Evolutionary conservation across 306 rosid species (phyloP).

Genomic region (Canavalia gladiata): DNA sequence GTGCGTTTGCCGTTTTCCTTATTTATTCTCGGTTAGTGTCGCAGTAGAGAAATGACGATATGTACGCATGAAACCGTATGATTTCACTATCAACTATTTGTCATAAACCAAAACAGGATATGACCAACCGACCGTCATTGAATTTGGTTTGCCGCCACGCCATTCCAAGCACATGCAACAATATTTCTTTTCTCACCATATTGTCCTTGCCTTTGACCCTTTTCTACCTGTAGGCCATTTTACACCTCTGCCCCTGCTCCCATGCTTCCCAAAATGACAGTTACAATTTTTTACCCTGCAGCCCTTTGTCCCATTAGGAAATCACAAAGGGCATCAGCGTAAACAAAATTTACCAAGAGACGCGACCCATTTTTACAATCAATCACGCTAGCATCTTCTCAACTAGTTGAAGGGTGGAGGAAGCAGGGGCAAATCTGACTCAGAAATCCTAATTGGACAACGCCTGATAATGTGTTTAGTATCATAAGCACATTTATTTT

Average conservation of each 20-base stretch:
- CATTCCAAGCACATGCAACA: constrained; percentile 33
- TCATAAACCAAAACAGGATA: too few species aligned
- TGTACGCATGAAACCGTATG: too few species aligned
- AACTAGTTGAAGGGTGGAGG: too few species aligned
- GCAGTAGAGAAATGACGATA: too few species aligned
- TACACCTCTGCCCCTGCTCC: not conserved
- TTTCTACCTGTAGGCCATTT: not conserved
- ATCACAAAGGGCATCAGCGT: constrained; percentile 1
- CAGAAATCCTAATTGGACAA: not conserved
- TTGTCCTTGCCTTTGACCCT: constrained; percentile 28
- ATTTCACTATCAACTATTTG: too few species aligned
- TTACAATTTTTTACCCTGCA: not conserved
- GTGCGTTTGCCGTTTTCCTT: too few species aligned
- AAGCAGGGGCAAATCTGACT: not conserved
- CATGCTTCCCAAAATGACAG: not conserved
- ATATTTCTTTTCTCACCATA: constrained; percentile 29
- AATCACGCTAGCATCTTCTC: too few species aligned
- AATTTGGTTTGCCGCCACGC: constrained; percentile 33
- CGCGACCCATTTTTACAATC: not conserved
- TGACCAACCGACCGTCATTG: constrained; percentile 48
- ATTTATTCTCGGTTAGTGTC: too few species aligned
- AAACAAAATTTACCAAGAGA: not conserved
- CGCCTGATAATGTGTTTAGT: not conserved
- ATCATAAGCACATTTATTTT: constrained; percentile 12
- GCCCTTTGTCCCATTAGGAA: not conserved